These are phyloP conservation scores for Fonsecaea erecta DNA, from an alignment of 2,329 filamentous ascomycete species.

Conservation along the genomic window DNA sequence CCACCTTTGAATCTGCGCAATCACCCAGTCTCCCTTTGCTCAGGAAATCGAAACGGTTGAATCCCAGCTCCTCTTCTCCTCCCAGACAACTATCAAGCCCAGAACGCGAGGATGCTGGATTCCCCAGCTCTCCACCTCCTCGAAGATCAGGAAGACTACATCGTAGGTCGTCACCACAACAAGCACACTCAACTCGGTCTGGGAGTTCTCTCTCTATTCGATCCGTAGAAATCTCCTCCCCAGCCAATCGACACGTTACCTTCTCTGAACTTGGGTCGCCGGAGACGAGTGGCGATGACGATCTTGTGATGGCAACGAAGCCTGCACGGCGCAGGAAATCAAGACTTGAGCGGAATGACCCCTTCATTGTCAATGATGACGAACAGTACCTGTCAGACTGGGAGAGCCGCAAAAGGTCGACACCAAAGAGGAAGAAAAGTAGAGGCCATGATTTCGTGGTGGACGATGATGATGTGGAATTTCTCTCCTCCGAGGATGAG, in stretches of 20 bases:
- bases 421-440: constrained; percentile 38
- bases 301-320: constrained; percentile 32
- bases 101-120: neutral
- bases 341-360: constrained; percentile 36
- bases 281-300: constrained; percentile 42
- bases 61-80: constrained; percentile 13
- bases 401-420: constrained; percentile 37
- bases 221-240: neutral
- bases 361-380: constrained; percentile 37
- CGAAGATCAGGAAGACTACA: constrained; percentile 24
- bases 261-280: constrained; percentile 36
- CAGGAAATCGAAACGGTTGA: constrained; percentile 21
- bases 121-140: constrained; percentile 3
- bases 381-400: constrained; percentile 21
- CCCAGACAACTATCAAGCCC: neutral
- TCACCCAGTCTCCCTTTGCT: neutral
- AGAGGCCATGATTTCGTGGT: constrained; percentile 39
- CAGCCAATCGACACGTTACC: constrained; percentile 1
- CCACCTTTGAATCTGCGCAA: neutral
- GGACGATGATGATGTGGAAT: constrained; percentile 37
- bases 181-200: neutral
- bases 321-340: constrained; percentile 25
- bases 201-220: neutral
- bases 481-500: constrained; percentile 30
- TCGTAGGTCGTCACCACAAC: neutral